These are phyloP conservation scores for Arthrobotrys sphaeroides DNA, from an alignment of 2,329 filamentous ascomycete genomes.

Conservation along the genomic window DNA sequence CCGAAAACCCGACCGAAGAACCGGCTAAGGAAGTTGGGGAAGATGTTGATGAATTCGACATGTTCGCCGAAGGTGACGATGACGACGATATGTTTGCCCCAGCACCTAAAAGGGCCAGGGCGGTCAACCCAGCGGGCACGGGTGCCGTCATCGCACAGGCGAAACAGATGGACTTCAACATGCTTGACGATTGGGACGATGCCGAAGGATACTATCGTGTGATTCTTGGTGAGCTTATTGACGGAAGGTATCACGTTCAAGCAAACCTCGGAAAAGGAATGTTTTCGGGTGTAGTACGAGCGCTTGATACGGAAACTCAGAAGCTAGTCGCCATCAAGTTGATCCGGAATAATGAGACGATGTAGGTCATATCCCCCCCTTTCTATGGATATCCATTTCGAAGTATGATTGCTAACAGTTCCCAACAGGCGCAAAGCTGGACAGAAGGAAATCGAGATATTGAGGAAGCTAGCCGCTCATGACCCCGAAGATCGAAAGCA, in stretches of 20 bases:
- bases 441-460: constrained; percentile 90
- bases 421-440: constrained; percentile 76
- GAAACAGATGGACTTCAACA: constrained; percentile 73
- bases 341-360: constrained; percentile 93
- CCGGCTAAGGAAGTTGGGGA: constrained; percentile 64
- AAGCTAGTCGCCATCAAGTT: constrained; percentile 94
- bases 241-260: constrained; percentile 88
- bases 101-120: constrained; percentile 62
- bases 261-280: constrained; percentile 90
- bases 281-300: constrained; percentile 95
- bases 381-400: background rate
- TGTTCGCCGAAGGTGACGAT: constrained; percentile 83
- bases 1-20: constrained; percentile 60
- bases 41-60: constrained; percentile 79
- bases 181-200: constrained; percentile 93
- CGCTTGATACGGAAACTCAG: constrained; percentile 77
- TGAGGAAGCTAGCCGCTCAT: constrained; percentile 83
- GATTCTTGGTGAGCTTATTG: constrained; percentile 87
- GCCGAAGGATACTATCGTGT: constrained; percentile 96
- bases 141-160: constrained; percentile 65
- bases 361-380: constrained; percentile 64
- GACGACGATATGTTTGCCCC: constrained; percentile 70
- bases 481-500: constrained; percentile 92
- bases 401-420: constrained; percentile 56
- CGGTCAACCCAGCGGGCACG: constrained; percentile 65